These are phyloP conservation scores for Trichophaea hybrida DNA, from an alignment of 2,329 filamentous ascomycete species.

Conservation along the genomic window DNA sequence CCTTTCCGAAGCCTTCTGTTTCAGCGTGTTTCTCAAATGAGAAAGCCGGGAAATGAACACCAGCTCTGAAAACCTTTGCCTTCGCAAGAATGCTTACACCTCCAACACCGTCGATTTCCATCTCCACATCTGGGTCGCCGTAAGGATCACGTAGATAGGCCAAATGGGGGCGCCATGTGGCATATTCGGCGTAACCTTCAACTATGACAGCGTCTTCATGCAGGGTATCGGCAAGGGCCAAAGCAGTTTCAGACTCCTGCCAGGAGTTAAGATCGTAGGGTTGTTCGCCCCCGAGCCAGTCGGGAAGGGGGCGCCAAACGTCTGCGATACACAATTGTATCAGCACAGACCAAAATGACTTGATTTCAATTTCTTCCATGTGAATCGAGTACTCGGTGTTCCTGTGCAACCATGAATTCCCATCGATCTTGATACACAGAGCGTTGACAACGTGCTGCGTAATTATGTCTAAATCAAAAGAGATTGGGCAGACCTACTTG, in stretches of 20 bases:
- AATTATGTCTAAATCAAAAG: background rate
- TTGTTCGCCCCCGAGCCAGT: conserved; percentile 97
- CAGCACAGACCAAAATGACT: background rate
- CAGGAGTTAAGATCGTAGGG: conserved; percentile 97
- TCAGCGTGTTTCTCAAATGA: conserved; percentile 98
- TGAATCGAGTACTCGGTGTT: too few relatives aligned
- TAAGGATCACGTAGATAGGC: conserved; percentile 94
- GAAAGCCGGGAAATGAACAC: conserved; percentile 95
- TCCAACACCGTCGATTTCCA: conserved; percentile 96
- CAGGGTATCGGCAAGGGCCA: conserved; percentile 82
- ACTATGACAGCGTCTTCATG: conserved; percentile 98
- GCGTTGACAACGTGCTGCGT: background rate
- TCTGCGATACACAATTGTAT: conserved; percentile 38
- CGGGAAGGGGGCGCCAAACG: conserved; percentile 94
- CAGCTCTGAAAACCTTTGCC: conserved; percentile 83
- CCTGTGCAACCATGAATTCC: too few relatives aligned
- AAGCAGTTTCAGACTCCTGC: conserved; percentile 95
- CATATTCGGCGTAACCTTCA: conserved; percentile 96
- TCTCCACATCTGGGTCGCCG: conserved; percentile 96
- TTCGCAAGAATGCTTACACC: conserved; percentile 96
- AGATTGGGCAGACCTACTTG: conserved; percentile 55
- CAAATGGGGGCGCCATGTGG: conserved; percentile 92
- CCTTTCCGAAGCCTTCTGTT: conserved; percentile 97
- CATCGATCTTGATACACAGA: too few relatives aligned
- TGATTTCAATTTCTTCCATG: too few relatives aligned